These are phyloP conservation scores for Termitomyces sp. DNA, from an alignment of 768 basidiomycete species.

Conservation along the genomic window DNA sequence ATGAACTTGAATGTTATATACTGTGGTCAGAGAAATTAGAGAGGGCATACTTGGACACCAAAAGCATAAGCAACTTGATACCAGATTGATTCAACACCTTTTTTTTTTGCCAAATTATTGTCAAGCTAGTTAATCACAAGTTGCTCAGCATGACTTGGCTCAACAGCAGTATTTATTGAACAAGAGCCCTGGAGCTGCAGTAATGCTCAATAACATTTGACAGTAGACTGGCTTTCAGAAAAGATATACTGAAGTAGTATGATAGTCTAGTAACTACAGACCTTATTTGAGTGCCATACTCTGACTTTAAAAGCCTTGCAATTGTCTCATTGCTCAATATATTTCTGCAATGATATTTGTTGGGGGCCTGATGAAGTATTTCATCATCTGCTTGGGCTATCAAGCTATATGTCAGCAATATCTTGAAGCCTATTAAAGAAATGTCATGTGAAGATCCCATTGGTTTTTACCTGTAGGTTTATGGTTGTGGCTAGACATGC, in stretches of 20 bases:
- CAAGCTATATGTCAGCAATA: too few relatives aligned
- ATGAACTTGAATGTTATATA: neutral
- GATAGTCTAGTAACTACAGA: too few relatives aligned
- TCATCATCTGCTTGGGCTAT: neutral
- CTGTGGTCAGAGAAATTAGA: neutral
- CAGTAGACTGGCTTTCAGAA: neutral
- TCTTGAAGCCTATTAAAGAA: neutral
- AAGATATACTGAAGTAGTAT: neutral
- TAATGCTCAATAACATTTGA: neutral
- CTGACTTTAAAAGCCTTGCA: neutral
- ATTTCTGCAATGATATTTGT: too few relatives aligned
- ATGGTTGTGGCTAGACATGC: too few relatives aligned
- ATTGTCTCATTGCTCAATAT: neutral
- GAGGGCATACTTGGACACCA: neutral
- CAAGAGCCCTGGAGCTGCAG: neutral
- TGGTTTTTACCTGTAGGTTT: too few relatives aligned
- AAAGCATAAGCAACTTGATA: neutral
- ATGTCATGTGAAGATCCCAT: too few relatives aligned
- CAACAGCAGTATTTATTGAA: neutral
- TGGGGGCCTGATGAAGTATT: neutral
- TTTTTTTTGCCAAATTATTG: neutral
- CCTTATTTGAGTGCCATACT: neutral
- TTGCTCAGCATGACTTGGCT: too few relatives aligned
- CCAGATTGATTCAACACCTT: too few relatives aligned
- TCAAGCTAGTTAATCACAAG: too few relatives aligned